Base-by-base conservation (phyloP, 257 asterid species). In the Verbena officinalis region DNA sequence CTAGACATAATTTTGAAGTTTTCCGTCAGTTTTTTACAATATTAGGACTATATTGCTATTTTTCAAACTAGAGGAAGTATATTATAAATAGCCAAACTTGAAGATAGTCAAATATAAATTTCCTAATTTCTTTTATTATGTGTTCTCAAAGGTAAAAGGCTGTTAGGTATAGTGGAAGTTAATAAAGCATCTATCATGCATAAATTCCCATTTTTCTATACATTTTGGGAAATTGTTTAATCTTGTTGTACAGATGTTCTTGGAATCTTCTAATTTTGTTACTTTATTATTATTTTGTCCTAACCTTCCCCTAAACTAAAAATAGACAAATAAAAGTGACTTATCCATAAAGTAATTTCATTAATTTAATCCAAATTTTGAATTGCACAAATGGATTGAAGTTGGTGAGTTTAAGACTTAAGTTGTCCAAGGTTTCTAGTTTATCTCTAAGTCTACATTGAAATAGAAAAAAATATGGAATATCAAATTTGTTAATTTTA, bases 121-220 rank as follows among this genome's bases (percentile, higher is more conserved):
- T n/a, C n/a, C n/a, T n/a, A n/a, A 3, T 36, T 36, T 36, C 1
- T 9, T 24, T 24, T 42, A 15, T n/a, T 21, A 16, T 39, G 4
- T 36, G 44, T 36, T 61, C 36, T 33, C 30, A 62, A 76, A 49
- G 44, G 11, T 22, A 54, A 31, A 65, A 55, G 50, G 22, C 30
- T 64, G 44, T n/a, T n/a, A n/a, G 46, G 72, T 65, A 49, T 55
- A 75, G 81, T 79, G 79, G 81, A 72, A 59, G 64, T 55, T 54
- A 64, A 75, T 75, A 62, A 45, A 34, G 55, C 72, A 56, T 62
- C 31, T n/a, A 39, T 33, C 44, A 76, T 53, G 61, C 60, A 64
- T 69, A 42, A 36, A 72, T 58, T 12, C 56, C 30, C 20, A 22
- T 12, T 17, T 49, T 34, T 53, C 44, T 24, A 30, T 16, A 58